Evolutionary conservation across 257 asterid species (phyloP).

Genomic region (Ligustrum vulgare): DNA sequence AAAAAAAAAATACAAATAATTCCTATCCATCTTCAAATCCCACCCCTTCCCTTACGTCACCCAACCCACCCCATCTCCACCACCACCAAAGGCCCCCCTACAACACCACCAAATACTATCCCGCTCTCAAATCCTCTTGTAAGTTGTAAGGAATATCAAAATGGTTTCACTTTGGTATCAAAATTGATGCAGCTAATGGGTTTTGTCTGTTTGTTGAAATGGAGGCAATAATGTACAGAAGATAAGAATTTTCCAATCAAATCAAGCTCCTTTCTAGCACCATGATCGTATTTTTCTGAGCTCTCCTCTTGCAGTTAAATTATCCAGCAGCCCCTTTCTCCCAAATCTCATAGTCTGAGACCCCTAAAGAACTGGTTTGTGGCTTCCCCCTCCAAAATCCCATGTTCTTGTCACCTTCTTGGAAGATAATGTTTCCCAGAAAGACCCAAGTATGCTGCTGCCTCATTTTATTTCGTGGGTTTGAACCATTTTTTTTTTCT

Average conservation of each 20-base stretch:
- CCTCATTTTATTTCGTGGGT: not conserved
- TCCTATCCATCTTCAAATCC: no score
- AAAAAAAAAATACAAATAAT: no score
- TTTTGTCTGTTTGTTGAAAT: constrained; percentile 67
- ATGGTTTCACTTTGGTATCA: constrained; percentile 66
- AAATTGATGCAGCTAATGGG: constrained; percentile 84
- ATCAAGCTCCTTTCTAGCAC: constrained; percentile 69
- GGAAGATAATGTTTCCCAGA: not conserved
- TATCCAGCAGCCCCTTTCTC: constrained; percentile 80
- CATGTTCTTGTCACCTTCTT: not conserved
- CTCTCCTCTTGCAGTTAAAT: constrained; percentile 73
- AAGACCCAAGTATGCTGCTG: not conserved
- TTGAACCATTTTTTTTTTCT: not conserved
- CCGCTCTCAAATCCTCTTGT: not conserved
- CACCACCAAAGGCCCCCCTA: no score
- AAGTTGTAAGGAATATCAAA: constrained; percentile 85
- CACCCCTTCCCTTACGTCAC: not conserved
- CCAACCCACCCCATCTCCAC: not conserved
- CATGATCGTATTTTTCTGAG: constrained; percentile 48
- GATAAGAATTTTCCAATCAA: constrained; percentile 65
- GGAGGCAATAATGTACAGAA: constrained; percentile 58
- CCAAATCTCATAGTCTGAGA: constrained; percentile 27
- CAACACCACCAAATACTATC: not conserved
- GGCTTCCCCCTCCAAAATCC: not conserved
- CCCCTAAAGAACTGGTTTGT: not conserved